phyloP scores from a whole-genome alignment of 2,329 filamentous ascomycete genomes.

The Aspergillus sp. region DNA sequence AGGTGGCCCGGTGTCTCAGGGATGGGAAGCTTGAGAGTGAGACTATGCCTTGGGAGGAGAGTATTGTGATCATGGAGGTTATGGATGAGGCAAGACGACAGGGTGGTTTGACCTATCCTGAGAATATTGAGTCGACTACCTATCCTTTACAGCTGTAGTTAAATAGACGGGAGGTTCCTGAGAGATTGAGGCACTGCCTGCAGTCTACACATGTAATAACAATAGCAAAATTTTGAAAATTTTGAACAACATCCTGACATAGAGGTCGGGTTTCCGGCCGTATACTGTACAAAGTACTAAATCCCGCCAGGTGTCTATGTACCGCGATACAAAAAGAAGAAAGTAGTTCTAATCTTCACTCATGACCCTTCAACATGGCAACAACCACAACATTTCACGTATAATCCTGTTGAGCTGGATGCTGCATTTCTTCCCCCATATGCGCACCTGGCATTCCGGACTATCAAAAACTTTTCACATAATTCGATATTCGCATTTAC shows the following conservation, averaged over 20 bases:
- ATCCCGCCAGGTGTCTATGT: constrained; percentile 12
- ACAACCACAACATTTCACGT: neutral
- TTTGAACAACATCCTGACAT: no score
- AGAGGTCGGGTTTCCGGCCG: neutral
- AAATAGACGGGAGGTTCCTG: no score
- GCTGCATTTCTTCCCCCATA: neutral
- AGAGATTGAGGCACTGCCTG: no score
- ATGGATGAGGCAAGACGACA: constrained; percentile 63
- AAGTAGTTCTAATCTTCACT: no score
- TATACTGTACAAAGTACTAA: constrained; percentile 27
- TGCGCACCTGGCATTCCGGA: neutral
- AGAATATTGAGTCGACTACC: constrained; percentile 55
- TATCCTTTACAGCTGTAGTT: constrained; percentile 41
- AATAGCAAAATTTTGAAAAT: no score
- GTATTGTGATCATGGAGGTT: constrained; percentile 73
- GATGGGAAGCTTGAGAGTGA: constrained; percentile 71
- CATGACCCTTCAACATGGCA: no score
- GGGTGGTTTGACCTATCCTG: constrained; percentile 54
- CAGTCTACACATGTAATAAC: no score
- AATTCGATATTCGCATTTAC: constrained; percentile 11
- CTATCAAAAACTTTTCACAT: neutral
- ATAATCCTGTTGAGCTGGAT: neutral
- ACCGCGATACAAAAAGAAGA: neutral
- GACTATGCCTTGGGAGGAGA: constrained; percentile 64
- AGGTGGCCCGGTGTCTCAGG: constrained; percentile 63